A percentile compares a stretch with the other conserved stretches of the same genome.
These are phyloP conservation scores for Marasmius tenuissimus DNA, from an alignment of 1,284 basidiomycete genomes.

Conservation along the genomic window DNA sequence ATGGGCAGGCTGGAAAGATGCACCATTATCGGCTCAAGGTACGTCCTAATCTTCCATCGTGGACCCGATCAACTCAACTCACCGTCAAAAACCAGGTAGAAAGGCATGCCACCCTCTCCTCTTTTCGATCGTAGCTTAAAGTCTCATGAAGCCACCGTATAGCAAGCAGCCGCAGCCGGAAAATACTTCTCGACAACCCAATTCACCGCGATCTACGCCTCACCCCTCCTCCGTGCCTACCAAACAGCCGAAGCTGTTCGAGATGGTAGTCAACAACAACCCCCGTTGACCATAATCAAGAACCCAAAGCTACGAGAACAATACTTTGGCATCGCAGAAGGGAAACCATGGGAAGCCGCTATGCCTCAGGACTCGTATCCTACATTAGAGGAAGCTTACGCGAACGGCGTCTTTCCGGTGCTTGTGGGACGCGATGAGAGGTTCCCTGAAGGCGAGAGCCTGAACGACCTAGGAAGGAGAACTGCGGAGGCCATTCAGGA, in stretches of 20 bases:
- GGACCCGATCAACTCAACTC: not conserved
- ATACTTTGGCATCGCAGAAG: slow-evolving; percentile 71
- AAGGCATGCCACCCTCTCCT: slow-evolving; percentile 20
- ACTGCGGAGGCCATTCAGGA: slow-evolving; percentile 55
- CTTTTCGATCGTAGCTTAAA: not conserved
- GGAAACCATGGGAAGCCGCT: slow-evolving; percentile 45
- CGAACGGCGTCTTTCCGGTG: slow-evolving; percentile 49
- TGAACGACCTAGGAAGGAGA: slow-evolving; percentile 60
- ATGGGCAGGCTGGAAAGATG: slow-evolving; percentile 84
- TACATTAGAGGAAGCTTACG: slow-evolving; percentile 43
- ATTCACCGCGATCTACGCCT: slow-evolving; percentile 71
- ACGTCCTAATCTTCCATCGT: slow-evolving; percentile 20
- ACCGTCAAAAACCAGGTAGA: slow-evolving; percentile 21
- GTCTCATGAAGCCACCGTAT: not conserved
- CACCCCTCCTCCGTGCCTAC: slow-evolving; percentile 72
- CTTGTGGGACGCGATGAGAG: slow-evolving; percentile 47
- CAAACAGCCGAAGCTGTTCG: slow-evolving; percentile 64
- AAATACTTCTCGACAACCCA: slow-evolving; percentile 52
- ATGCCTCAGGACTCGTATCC: slow-evolving; percentile 26
- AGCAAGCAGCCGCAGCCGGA: slow-evolving; percentile 79
- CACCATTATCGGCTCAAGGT: slow-evolving; percentile 77
- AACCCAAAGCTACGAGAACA: slow-evolving; percentile 58
- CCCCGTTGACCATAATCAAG: slow-evolving; percentile 49
- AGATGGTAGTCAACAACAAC: slow-evolving; percentile 42
- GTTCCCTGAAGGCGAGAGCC: slow-evolving; percentile 70